A percentile compares a stretch with the other conserved stretches of the same genome.
Evolutionary conservation across 495 filamentous ascomycete species (phyloP).

Genomic region (Daldinia caldariorum): DNA sequence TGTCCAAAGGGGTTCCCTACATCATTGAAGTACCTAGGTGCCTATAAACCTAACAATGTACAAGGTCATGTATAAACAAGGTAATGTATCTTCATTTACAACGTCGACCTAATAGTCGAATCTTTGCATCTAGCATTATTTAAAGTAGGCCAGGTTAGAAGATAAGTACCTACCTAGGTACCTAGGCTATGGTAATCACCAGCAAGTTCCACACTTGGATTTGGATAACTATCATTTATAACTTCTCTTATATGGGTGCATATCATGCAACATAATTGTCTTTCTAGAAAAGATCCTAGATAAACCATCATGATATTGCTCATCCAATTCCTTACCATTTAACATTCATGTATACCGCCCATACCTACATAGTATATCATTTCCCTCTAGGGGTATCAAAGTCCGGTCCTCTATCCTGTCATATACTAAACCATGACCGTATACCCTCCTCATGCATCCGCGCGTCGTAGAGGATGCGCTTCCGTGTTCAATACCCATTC

Average conservation of each 20-base stretch:
- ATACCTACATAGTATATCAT: no score
- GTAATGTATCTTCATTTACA: no score
- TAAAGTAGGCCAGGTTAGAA: no score
- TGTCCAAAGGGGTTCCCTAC: neutral
- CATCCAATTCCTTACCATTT: neutral
- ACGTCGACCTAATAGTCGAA: neutral
- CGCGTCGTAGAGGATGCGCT: slow-evolving; percentile 75
- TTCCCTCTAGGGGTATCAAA: slow-evolving; percentile 22
- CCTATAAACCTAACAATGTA: no score
- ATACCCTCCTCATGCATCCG: slow-evolving; percentile 40
- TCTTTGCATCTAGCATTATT: no score
- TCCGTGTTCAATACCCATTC: slow-evolving; percentile 72
- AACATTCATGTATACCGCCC: neutral
- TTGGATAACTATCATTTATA: no score
- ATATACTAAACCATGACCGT: slow-evolving; percentile 1
- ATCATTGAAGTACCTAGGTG: neutral
- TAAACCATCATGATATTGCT: neutral
- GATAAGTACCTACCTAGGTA: no score
- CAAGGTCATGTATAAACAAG: no score
- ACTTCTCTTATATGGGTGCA: no score
- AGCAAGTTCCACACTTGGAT: no score
- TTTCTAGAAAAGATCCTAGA: neutral
- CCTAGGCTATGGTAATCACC: no score
- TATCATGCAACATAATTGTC: neutral
- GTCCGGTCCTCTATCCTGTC: slow-evolving; percentile 9